phyloP scores from a whole-genome alignment of 2,329 filamentous ascomycete species.

The Claviceps digitariae region DNA sequence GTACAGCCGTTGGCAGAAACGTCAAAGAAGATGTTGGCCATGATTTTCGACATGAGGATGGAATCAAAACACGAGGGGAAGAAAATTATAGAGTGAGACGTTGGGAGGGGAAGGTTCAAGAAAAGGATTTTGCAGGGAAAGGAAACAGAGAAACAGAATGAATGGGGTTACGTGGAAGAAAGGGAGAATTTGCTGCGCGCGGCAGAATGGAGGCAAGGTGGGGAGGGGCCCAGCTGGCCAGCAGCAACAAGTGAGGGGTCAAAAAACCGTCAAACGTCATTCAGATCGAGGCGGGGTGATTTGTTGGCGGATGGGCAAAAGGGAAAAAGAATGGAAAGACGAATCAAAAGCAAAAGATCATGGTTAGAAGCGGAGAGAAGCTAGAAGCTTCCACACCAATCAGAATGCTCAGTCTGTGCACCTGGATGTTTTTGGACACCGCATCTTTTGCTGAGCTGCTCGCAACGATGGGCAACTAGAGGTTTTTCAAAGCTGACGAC shows the following conservation, averaged over 20 bases:
- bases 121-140: not conserved
- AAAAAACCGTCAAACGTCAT: conserved; percentile 4
- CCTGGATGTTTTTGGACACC: not conserved
- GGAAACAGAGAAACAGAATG: no score
- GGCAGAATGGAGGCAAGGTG: not conserved
- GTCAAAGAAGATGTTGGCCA: conserved; percentile 8
- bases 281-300: conserved; percentile 1
- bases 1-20: conserved; percentile 7
- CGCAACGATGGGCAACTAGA: no score
- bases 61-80: not conserved
- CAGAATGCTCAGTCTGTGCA: not conserved
- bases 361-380: not conserved
- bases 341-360: not conserved
- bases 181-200: not conserved
- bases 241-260: conserved; percentile 3
- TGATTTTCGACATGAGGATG: not conserved
- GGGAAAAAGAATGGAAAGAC: not conserved
- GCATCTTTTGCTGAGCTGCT: not conserved
- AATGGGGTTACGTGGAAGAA: not conserved
- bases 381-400: conserved; percentile 3
- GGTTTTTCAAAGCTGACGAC: no score
- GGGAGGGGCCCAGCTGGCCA: not conserved
- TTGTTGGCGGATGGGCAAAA: no score
- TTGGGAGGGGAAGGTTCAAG: not conserved
- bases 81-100: not conserved